These are phyloP conservation scores for Neurospora sp. DNA, from an alignment of 495 filamentous ascomycete genomes.

Conservation along the genomic window DNA sequence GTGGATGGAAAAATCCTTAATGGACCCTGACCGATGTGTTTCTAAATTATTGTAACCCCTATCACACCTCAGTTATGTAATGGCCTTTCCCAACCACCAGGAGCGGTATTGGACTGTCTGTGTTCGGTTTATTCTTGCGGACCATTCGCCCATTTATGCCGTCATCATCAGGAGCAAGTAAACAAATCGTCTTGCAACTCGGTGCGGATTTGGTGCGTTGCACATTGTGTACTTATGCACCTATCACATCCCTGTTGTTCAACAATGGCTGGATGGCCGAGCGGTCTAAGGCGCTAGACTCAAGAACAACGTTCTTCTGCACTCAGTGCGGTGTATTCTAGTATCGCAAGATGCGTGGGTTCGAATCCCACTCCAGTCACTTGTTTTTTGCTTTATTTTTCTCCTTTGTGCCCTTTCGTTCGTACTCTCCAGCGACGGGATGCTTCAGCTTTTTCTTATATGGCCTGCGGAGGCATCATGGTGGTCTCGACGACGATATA, in stretches of 20 bases:
- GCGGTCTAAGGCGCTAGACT: slow-evolving; percentile 27
- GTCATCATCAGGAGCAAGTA: not conserved
- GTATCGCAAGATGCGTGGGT: slow-evolving; percentile 1
- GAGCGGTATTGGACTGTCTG: not conserved
- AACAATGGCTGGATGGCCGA: slow-evolving; percentile 21
- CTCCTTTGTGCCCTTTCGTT: not conserved
- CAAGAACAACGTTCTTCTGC: slow-evolving; percentile 13
- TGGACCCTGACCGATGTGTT: not conserved
- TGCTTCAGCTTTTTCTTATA: not conserved
- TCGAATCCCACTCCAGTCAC: slow-evolving; percentile 14
- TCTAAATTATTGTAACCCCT: not conserved
- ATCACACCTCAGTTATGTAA: not conserved
- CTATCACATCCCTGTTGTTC: not conserved
- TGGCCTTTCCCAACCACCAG: not conserved
- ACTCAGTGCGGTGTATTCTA: slow-evolving; percentile 3
- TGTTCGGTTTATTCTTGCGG: not conserved
- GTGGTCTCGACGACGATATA: too few relatives aligned
- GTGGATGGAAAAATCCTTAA: not conserved
- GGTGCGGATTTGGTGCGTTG: not conserved
- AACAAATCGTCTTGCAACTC: not conserved
- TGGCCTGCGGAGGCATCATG: not conserved
- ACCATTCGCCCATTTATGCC: too few relatives aligned
- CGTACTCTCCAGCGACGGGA: not conserved
- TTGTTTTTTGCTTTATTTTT: slow-evolving; percentile 5
- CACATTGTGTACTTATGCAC: not conserved